Conservation (phyloP, 257 asterid genomes). For the Knoxia roxburghii region DNA sequence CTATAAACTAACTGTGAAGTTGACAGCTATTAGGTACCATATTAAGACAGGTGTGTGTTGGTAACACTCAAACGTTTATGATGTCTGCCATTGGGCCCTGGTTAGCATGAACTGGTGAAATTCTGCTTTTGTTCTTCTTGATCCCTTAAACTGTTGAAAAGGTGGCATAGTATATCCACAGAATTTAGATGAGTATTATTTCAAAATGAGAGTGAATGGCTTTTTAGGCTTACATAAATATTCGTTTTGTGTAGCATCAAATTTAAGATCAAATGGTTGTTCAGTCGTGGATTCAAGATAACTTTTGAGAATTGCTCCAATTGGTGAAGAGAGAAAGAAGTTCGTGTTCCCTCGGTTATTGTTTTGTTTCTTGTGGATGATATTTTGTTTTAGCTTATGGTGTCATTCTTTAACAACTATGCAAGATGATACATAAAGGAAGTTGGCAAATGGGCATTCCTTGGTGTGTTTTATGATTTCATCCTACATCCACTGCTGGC, state of each 20-base stretch:
- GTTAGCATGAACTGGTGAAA: not conserved
- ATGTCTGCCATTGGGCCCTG: not conserved
- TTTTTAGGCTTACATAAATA: not conserved
- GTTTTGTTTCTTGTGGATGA: constrained; percentile 13
- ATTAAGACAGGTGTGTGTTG: not conserved
- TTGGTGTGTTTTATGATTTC: not conserved
- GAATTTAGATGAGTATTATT: not conserved
- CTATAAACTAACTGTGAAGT: not conserved
- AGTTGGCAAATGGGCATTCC: constrained; percentile 7
- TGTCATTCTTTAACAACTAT: constrained; percentile 12
- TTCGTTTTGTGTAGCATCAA: not conserved
- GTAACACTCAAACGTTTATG: not conserved
- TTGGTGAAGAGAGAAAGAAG: constrained; percentile 15
- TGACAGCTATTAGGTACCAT: constrained; percentile 6
- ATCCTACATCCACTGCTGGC: constrained; percentile 7
- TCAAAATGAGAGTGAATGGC: constrained; percentile 2
- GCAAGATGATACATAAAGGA: constrained; percentile 9
- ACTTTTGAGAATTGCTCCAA: not conserved
- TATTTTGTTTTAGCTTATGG: constrained; percentile 14
- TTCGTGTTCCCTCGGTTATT: not conserved
- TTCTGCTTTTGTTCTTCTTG: constrained; percentile 3
- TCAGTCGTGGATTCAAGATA: constrained; percentile 17
- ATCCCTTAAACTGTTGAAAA: constrained; percentile 3
- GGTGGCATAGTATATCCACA: constrained; percentile 6
- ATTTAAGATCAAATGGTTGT: constrained; percentile 1